Evolutionary conservation across 2,329 filamentous ascomycete genomes (phyloP).

Genomic region (Teratosphaeria viscida): DNA sequence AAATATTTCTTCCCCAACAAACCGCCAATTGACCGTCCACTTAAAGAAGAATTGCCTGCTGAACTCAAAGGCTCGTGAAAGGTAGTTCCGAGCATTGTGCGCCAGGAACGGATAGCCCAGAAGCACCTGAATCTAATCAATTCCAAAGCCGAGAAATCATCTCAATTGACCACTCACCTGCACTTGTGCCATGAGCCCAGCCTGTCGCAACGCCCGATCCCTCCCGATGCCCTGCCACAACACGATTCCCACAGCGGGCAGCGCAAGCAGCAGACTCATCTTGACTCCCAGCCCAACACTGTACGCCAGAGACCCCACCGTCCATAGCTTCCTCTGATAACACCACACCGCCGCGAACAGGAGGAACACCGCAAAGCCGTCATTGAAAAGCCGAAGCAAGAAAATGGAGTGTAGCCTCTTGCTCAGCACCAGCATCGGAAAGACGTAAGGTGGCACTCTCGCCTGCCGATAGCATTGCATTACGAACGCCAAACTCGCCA

Average conservation of each 20-base stretch:
- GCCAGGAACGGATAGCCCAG: conserved; percentile 58
- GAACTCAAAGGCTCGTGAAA: conserved; percentile 79
- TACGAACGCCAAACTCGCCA: conserved; percentile 63
- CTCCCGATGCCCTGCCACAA: conserved; percentile 66
- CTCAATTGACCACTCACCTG: conserved; percentile 47
- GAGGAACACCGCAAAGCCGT: conserved; percentile 76
- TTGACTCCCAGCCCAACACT: conserved; percentile 80
- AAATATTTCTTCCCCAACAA: conserved; percentile 75
- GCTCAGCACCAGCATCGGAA: conserved; percentile 75
- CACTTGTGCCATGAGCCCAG: conserved; percentile 62
- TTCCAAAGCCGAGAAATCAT: neutral
- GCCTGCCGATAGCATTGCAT: conserved; percentile 72
- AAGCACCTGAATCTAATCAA: conserved; percentile 31
- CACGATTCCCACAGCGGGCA: conserved; percentile 70
- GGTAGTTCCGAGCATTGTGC: conserved; percentile 58
- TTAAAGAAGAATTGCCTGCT: conserved; percentile 87
- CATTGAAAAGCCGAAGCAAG: conserved; percentile 87
- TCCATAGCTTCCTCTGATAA: conserved; percentile 67
- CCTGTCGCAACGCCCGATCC: conserved; percentile 54
- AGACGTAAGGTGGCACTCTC: conserved; percentile 74
- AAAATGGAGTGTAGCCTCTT: conserved; percentile 93
- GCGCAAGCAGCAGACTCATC: conserved; percentile 77
- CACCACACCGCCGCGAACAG: conserved; percentile 72
- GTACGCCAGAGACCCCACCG: conserved; percentile 60
- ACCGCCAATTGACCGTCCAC: conserved; percentile 99